phyloP scores from a whole-genome alignment of 306 rosid species.

The Cicer chorassanicum region DNA sequence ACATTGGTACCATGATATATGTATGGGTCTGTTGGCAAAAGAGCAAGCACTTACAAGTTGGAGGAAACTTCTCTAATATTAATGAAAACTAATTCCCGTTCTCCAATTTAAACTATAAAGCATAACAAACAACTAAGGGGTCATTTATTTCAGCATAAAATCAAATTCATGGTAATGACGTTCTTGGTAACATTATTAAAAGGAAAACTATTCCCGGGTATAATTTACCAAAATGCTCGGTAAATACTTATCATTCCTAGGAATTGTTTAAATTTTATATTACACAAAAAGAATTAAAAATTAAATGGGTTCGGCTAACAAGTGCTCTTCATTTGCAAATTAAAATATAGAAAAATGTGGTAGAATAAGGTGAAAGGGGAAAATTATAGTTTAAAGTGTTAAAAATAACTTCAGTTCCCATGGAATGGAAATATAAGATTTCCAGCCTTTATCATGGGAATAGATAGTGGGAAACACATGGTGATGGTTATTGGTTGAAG shows the following conservation, averaged over 20 bases:
- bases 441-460: not conserved
- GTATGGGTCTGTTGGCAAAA: slow-evolving; percentile 25
- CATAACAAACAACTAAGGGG: not conserved
- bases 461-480: not conserved
- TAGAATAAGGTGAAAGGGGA: not conserved
- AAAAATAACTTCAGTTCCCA: not conserved
- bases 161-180: not conserved
- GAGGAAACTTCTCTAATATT: slow-evolving; percentile 1
- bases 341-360: not conserved
- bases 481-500: not conserved
- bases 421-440: not conserved
- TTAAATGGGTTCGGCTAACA: too few relatives aligned
- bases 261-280: not conserved
- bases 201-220: not conserved
- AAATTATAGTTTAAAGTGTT: not conserved
- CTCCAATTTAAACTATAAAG: slow-evolving; percentile 15
- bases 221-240: not conserved
- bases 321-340: too few relatives aligned
- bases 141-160: not conserved
- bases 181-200: not conserved
- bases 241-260: not conserved
- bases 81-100: not conserved
- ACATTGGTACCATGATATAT: not conserved
- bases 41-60: not conserved
- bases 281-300: not conserved